Evolutionary conservation across 1,284 basidiomycete species (phyloP), one percentile per base, ranked within the genome.

Genomic region (Heterobasidion occidentale): DNA sequence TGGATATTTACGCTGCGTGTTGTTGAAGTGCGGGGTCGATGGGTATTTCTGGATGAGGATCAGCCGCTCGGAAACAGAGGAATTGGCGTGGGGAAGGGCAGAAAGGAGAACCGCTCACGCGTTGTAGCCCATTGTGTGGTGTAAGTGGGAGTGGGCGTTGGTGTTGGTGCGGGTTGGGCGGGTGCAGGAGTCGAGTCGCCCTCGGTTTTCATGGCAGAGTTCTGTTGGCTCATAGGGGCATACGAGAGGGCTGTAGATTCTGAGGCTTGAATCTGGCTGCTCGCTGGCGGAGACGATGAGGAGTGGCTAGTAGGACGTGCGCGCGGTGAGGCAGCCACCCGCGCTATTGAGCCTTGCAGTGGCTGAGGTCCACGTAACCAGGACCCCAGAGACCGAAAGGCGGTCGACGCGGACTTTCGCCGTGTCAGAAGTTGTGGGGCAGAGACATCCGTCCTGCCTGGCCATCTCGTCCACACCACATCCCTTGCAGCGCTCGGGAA

Each of bases 1-100:
- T 34, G 53, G 42, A 14, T 52, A 34, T 68, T 71, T 68, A 79
- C 76, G 77, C 73, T 59, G 75, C 68, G 59, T 76, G 76, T 58
- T 78, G 81, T 66, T 86, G 84, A 47, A 88, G 72, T 7, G 81
- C 83, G 35, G 85, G 83, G 67, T 86, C 85, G 56, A 86, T 85
- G 14, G 83, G 81, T 38, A 86, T 85, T 64, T 83, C 83, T 74
- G 62, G 36, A 42, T 59, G 14, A 53, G 59, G 47, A 38, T n/a
- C 46, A 55, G 35, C 12, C 51, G 14, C n/a, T 27, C 27, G 27
- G 27, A 4, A 27, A 27, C 6, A 51, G 34, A 51, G 36, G 20
- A 52, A 9, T 46, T 54, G 12, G 17, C 12, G 27, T n/a, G 17
- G 19, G 8, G 9, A 34, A 8, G 14, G 33, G 53, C 14, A 17